phyloP scores from a whole-genome alignment of 148 eudicot genomes.

The Fagopyrum homotropicum region DNA sequence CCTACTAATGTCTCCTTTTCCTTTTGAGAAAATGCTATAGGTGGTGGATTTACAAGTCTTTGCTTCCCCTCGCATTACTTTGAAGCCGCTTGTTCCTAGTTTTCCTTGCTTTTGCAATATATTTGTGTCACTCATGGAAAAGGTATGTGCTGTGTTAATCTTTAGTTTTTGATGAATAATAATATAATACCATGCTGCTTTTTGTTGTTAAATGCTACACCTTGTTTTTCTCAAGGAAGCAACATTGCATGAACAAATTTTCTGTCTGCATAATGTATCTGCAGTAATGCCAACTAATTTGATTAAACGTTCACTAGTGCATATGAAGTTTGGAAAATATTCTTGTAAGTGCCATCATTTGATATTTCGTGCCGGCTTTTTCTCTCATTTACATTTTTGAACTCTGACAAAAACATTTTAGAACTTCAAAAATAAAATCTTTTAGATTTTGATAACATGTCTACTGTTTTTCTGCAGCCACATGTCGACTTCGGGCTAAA shows the following conservation, averaged over 20 bases:
- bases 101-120: slow-evolving; percentile 91
- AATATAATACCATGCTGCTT: background rate
- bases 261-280: background rate
- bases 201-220: background rate
- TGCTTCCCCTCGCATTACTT: slow-evolving; percentile 78
- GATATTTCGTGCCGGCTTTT: background rate
- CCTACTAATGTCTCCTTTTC: background rate
- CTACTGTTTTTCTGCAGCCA: slow-evolving; percentile 43
- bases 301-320: background rate
- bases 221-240: background rate
- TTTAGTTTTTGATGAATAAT: background rate
- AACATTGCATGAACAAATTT: background rate
- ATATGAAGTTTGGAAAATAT: background rate
- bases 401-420: background rate
- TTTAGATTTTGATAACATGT: background rate
- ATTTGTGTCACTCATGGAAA: slow-evolving; percentile 85
- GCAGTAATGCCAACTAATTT: background rate
- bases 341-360: background rate
- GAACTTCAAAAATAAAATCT: background rate
- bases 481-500: slow-evolving; percentile 91
- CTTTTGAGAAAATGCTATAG: slow-evolving; percentile 28
- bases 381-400: background rate
- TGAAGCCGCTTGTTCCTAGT: slow-evolving; percentile 91
- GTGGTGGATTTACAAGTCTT: slow-evolving; percentile 86
- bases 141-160: slow-evolving; percentile 40